phyloP scores from a whole-genome alignment of 805 yeast genomes.

The Tetrapisispora taiwanensis region DNA sequence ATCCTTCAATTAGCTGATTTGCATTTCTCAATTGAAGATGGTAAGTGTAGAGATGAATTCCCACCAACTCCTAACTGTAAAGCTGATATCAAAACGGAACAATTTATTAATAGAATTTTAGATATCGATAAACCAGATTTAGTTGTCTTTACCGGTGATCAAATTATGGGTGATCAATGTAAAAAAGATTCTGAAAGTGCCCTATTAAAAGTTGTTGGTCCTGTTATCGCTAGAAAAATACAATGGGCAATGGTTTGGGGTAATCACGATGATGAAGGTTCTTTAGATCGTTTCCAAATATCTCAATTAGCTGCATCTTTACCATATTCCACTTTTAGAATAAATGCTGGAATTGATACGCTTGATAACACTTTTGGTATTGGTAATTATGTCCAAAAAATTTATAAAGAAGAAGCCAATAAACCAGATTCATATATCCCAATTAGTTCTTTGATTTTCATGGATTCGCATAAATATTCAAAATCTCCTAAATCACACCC shows the following conservation, averaged over 20 bases:
- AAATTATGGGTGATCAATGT: conserved; percentile 62
- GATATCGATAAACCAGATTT: conserved; percentile 75
- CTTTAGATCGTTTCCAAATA: conserved; percentile 46
- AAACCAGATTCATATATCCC: conserved; percentile 20
- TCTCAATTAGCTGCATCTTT: conserved; percentile 46
- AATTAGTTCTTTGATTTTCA: conserved; percentile 54
- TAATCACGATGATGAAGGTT: conserved; percentile 90
- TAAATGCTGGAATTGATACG: conserved; percentile 47
- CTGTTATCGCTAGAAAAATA: conserved; percentile 54
- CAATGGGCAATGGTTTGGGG: conserved; percentile 87
- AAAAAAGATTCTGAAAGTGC: conserved; percentile 79
- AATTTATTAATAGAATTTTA: conserved; percentile 51
- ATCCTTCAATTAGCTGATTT: conserved; percentile 85
- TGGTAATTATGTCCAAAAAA: conserved; percentile 64
- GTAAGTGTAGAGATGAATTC: conserved; percentile 65
- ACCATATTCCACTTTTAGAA: conserved; percentile 56
- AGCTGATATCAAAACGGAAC: conserved; percentile 67
- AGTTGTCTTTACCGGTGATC: conserved; percentile 86
- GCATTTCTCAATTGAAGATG: conserved; percentile 79
- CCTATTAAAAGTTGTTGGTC: conserved; percentile 61
- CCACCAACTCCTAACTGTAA: conserved; percentile 51
- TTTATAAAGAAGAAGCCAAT: conserved; percentile 31
- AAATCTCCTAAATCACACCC: conserved; percentile 53
- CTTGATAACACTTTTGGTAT: conserved; percentile 49
- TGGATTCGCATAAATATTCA: conserved; percentile 78